These are phyloP conservation scores for Meyerozyma sp. DNA, from an alignment of 1,139 yeast genomes.

Conservation along the genomic window DNA sequence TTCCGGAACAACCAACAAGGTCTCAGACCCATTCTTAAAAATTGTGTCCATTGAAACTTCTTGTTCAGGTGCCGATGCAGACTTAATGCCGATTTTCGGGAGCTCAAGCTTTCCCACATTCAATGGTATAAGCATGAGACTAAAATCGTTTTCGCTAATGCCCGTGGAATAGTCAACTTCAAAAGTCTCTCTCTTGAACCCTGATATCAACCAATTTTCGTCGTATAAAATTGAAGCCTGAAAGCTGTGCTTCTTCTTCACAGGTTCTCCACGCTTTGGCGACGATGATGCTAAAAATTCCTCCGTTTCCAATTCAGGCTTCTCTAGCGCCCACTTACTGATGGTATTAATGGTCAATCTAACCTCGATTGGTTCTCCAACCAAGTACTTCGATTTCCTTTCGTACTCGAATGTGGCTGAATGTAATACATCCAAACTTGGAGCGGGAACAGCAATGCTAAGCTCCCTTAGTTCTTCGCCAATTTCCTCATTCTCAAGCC, in stretches of 20 bases:
- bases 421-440: conserved; percentile 47
- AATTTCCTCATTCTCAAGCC: background rate
- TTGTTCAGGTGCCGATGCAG: conserved; percentile 21
- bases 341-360: conserved; percentile 40
- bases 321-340: conserved; percentile 34
- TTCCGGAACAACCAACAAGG: conserved; percentile 70
- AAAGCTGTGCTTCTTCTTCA: conserved; percentile 12
- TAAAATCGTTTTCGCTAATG: conserved; percentile 15
- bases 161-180: conserved; percentile 15
- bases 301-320: conserved; percentile 2
- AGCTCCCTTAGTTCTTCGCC: conserved; percentile 14
- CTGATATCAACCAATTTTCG: conserved; percentile 67
- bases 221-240: conserved; percentile 29
- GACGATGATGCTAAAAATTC: conserved; percentile 23
- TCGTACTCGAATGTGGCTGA: conserved; percentile 40
- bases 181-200: conserved; percentile 50
- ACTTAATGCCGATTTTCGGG: conserved; percentile 51
- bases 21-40: conserved; percentile 62
- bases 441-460: conserved; percentile 47
- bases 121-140: conserved; percentile 62
- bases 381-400: conserved; percentile 37
- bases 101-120: conserved; percentile 66
- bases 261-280: conserved; percentile 10
- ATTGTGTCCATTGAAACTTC: conserved; percentile 53
- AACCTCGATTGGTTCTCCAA: conserved; percentile 59